Evolutionary conservation across 2,329 filamentous ascomycete species (phyloP), one percentile per base, ranked within the genome.

Genomic region (Colletotrichum neosansevieriae): DNA sequence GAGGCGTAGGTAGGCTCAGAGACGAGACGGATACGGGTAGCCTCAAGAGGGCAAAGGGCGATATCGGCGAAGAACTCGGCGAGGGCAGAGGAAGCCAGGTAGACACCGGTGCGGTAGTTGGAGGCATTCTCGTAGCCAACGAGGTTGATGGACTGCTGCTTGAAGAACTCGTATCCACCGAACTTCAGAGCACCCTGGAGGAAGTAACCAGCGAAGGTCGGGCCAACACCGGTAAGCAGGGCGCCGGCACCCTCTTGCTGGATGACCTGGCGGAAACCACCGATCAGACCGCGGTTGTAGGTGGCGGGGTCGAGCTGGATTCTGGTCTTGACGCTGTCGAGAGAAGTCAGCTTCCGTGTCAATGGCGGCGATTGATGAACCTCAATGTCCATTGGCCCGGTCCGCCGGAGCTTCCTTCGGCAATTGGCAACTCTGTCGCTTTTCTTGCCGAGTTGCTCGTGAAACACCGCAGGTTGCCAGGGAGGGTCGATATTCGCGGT

Each of bases 101-200:
- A 95, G 83, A 95, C 90, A 73, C 89, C 89, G 71, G 91, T 94
- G 75, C 92, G 89, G 89, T 94, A 93, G 82, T 93, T 88, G 76
- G 86, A 86, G 75, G 92, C 92, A 73, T 85, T 89, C 83, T 94
- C 92, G 80, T 90, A 90, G 78, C 94, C 94, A 77, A 97, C 83
- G 71, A 86, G 71, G 86, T 93, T 91, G 83, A 97, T 96, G 79
- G 85, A 89, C 84, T 96, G 92, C 86, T 94, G 89, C 91, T 97
- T 97, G 92, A 97, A 97, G 85, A 97, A 91, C 85, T 97, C 94
- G 83, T 97, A 97, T 81, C 94, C 94, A 82, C 94, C 94, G 82
- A 94, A 94, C 86, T 97, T 97, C 88, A 96, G 90, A 76, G 93
- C 92, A 79, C 94, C 93, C 86, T 97, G 93, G 76, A 97, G 90